These are phyloP conservation scores for Sphagnum tenellum DNA, from an alignment of 225 moss, liverwort and hornwort genomes.

Conservation along the genomic window DNA sequence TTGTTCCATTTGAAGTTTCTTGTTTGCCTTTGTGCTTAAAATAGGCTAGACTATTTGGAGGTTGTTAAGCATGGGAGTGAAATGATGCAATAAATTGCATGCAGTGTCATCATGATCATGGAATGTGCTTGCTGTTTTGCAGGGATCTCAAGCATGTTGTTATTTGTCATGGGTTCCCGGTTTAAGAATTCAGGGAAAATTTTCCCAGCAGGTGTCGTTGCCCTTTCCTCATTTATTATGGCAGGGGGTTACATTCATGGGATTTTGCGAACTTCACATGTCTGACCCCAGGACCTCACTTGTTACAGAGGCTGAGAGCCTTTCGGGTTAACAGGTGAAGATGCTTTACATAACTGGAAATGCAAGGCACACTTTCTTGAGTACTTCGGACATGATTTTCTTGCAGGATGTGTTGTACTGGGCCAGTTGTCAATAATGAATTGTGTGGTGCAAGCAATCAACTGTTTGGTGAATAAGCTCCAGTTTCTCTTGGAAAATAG, in stretches of 20 bases:
- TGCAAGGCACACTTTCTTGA: no score
- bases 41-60: background rate
- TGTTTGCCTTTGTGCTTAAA: background rate
- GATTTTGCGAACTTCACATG: slow-evolving; percentile 47
- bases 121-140: slow-evolving; percentile 16
- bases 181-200: slow-evolving; percentile 76
- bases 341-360: no score
- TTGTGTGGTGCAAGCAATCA: no score
- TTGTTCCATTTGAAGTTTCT: background rate
- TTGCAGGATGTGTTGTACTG: no score
- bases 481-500: no score
- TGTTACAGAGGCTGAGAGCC: no score
- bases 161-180: slow-evolving; percentile 72
- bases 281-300: background rate
- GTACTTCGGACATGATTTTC: no score
- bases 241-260: slow-evolving; percentile 90
- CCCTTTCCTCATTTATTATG: slow-evolving; percentile 84
- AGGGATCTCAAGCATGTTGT: slow-evolving; percentile 68
- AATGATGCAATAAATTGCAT: background rate
- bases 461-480: no score
- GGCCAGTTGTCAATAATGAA: no score
- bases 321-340: no score
- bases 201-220: slow-evolving; percentile 79
- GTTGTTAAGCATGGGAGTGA: background rate
- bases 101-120: background rate